Evolutionary conservation across 495 filamentous ascomycete species (phyloP).

Genomic region (Pyronema omphalodes): DNA sequence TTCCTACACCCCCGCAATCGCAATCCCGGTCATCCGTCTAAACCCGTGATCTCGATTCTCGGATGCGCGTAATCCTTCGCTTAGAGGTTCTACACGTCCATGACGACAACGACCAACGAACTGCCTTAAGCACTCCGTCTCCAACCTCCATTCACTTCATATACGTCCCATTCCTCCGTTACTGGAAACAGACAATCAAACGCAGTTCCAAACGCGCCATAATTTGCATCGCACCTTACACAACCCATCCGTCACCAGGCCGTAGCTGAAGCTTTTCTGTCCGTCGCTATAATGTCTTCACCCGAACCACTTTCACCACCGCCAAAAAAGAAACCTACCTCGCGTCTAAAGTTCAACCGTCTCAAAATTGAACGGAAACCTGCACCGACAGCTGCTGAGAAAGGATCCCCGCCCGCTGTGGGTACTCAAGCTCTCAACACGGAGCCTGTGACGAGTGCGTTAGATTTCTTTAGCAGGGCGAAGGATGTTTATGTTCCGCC

Average conservation of each 20-base stretch:
- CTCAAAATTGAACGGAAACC: not conserved
- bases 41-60: too few relatives aligned
- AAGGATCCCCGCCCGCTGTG: not conserved
- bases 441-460: not conserved
- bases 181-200: not conserved
- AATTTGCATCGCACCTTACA: not conserved
- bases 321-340: not conserved
- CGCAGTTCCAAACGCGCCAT: not conserved
- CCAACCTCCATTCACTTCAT: not conserved
- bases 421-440: not conserved
- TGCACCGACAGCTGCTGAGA: not conserved
- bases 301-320: not conserved
- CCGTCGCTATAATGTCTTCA: not conserved
- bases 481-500: not conserved
- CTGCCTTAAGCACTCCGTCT: not conserved
- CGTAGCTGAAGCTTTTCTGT: too few relatives aligned
- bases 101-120: not conserved
- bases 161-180: not conserved
- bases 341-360: not conserved
- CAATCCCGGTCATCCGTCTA: too few relatives aligned
- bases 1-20: too few relatives aligned
- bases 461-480: not conserved
- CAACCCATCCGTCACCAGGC: not conserved
- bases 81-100: too few relatives aligned
- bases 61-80: too few relatives aligned